Evolutionary conservation across 2,329 filamentous ascomycete species (phyloP).

Genomic region (Aspergillus clavatus): DNA sequence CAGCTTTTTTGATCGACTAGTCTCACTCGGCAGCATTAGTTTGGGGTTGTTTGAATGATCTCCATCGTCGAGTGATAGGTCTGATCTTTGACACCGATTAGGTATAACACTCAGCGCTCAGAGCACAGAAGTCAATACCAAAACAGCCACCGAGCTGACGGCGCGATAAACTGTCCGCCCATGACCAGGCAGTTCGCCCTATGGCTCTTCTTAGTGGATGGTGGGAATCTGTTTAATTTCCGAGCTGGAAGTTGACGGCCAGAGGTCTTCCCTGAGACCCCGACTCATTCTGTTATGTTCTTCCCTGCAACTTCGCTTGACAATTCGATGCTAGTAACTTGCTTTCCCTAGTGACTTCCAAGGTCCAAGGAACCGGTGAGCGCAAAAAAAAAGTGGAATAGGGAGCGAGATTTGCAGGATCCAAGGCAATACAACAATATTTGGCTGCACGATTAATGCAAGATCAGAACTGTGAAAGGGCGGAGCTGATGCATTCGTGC

Average conservation of each 20-base stretch:
- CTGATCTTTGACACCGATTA: constrained; percentile 10
- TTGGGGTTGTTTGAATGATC: constrained; percentile 10
- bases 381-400: not conserved
- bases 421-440: constrained; percentile 13
- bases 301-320: too few relatives aligned
- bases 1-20: constrained; percentile 11
- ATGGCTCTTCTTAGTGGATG: constrained; percentile 6
- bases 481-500: not conserved
- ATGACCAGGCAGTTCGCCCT: not conserved
- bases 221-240: constrained; percentile 7
- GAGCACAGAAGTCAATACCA: too few relatives aligned
- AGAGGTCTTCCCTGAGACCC: too few relatives aligned
- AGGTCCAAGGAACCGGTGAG: not conserved
- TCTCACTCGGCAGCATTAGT: constrained; percentile 14
- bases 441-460: constrained; percentile 14
- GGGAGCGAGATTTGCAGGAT: not conserved
- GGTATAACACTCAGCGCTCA: too few relatives aligned
- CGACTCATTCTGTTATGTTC: too few relatives aligned
- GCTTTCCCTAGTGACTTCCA: too few relatives aligned
- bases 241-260: constrained; percentile 1
- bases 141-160: too few relatives aligned
- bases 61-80: constrained; percentile 16
- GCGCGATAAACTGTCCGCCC: too few relatives aligned
- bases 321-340: too few relatives aligned
- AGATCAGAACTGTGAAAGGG: constrained; percentile 9